A percentile compares a stretch with the other conserved stretches of the same genome.
phyloP scores from a whole-genome alignment of 2,329 filamentous ascomycete species.

The Colletotrichum tofieldiae region DNA sequence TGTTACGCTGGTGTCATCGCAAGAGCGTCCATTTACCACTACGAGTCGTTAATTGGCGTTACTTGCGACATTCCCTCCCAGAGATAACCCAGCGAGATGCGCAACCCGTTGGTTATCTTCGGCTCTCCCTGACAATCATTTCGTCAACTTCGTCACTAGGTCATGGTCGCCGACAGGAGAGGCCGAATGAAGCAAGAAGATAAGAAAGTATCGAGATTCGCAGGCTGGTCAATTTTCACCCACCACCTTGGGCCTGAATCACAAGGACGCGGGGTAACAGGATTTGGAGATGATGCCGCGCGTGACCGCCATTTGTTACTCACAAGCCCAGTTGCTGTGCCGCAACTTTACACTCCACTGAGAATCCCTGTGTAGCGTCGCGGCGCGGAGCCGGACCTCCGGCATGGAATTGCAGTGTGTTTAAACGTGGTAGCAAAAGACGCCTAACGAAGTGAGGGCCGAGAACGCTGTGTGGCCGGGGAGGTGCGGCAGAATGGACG shows the following conservation, averaged over 20 bases:
- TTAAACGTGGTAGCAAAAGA: not conserved
- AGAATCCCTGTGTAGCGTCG: slow-evolving; percentile 14
- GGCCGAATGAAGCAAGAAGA: not conserved
- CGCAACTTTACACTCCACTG: slow-evolving; percentile 6
- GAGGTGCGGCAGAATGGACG: slow-evolving; percentile 1
- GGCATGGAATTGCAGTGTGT: slow-evolving; percentile 11
- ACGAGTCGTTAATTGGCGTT: not conserved
- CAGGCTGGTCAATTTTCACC: not conserved
- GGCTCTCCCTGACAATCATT: slow-evolving; percentile 11
- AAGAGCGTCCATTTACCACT: not conserved
- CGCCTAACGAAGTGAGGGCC: not conserved
- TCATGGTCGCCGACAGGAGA: not conserved
- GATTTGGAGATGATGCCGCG: slow-evolving; percentile 14
- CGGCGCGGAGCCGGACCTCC: slow-evolving; percentile 33
- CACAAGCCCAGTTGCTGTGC: slow-evolving; percentile 12
- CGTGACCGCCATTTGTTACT: slow-evolving; percentile 17
- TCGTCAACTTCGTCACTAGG: slow-evolving; percentile 16
- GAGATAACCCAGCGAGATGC: not conserved
- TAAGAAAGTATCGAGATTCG: slow-evolving; percentile 19
- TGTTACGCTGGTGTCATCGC: not conserved
- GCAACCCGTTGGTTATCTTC: slow-evolving; percentile 1
- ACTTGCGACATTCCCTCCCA: not conserved
- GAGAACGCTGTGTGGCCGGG: not conserved
- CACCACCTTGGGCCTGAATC: slow-evolving; percentile 15
- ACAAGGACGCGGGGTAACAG: slow-evolving; percentile 21